Conservation (phyloP, 805 yeast species). For the Candida adriatica region DNA sequence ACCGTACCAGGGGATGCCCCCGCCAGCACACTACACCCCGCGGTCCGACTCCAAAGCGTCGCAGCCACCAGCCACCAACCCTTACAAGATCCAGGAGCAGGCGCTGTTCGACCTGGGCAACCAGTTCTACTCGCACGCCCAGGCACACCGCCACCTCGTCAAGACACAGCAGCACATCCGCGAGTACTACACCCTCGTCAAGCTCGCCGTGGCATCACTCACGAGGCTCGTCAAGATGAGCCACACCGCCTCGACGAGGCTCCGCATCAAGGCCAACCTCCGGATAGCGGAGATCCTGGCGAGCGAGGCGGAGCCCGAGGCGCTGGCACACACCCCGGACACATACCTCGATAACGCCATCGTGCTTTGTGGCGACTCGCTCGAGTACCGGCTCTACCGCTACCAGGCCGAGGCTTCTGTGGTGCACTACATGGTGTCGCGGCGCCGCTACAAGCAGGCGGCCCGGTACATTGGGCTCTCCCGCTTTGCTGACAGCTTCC, state of each 20-base stretch:
- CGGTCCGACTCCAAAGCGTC: background rate
- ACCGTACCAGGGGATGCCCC: background rate
- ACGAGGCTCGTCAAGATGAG: conserved; percentile 16
- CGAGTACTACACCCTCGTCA: conserved; percentile 28
- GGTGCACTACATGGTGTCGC: conserved; percentile 4
- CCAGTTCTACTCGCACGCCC: conserved; percentile 11
- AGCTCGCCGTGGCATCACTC: conserved; percentile 23
- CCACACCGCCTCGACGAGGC: conserved; percentile 21
- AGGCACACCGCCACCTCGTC: conserved; percentile 6
- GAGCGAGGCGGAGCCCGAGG: conserved; percentile 2
- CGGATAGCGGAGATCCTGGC: conserved; percentile 24
- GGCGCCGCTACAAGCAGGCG: conserved; percentile 9
- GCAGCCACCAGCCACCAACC: background rate
- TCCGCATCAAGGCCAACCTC: conserved; percentile 21
- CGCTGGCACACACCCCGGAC: conserved; percentile 9
- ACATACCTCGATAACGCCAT: conserved; percentile 10
- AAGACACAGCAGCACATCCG: conserved; percentile 17
- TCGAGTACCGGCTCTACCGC: background rate
- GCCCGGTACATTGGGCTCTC: conserved; percentile 3
- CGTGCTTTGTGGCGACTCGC: conserved; percentile 10
- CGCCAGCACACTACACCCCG: background rate
- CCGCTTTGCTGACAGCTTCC: background rate
- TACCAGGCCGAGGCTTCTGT: conserved; percentile 6
- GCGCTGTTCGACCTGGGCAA: conserved; percentile 8
- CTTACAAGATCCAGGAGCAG: conserved; percentile 6